Conservation (phyloP, 2,329 filamentous ascomycete genomes). For the Dothideomycetidae sp. region DNA sequence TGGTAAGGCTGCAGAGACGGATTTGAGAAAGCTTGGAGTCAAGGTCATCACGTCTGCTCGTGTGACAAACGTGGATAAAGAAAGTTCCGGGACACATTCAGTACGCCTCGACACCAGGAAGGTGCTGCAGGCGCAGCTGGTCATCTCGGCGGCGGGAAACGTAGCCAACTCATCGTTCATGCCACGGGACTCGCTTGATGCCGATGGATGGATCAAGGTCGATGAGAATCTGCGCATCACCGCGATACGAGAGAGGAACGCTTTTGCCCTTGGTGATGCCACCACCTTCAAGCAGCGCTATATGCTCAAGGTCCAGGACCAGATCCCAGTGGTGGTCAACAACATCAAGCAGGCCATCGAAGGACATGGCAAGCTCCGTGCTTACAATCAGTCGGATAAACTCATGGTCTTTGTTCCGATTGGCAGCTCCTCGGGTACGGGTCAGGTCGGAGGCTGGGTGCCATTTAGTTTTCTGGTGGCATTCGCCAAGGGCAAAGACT, state of each 20-base stretch:
- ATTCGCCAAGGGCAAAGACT: constrained; percentile 9
- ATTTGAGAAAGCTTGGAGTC: too few relatives aligned
- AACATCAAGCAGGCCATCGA: constrained; percentile 5
- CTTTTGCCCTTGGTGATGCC: constrained; percentile 6
- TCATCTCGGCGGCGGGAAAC: constrained; percentile 34
- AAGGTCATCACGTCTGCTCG: constrained; percentile 6
- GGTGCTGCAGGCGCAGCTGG: constrained; percentile 31
- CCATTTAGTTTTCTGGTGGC: constrained; percentile 10
- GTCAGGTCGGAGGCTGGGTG: constrained; percentile 7
- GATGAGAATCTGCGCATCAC: constrained; percentile 7
- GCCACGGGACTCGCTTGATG: constrained; percentile 17
- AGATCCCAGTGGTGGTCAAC: constrained; percentile 5
- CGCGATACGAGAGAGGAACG: not conserved
- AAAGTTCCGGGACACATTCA: not conserved
- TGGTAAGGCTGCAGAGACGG: too few relatives aligned
- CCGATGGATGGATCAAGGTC: constrained; percentile 8
- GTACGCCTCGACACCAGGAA: constrained; percentile 29
- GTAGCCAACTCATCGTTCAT: constrained; percentile 35
- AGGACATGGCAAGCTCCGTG: not conserved
- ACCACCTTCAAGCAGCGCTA: constrained; percentile 9
- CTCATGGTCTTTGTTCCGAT: constrained; percentile 9
- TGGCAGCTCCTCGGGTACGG: constrained; percentile 2
- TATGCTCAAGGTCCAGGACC: constrained; percentile 7
- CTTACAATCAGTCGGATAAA: constrained; percentile 6
- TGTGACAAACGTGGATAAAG: not conserved